Conservation (phyloP, 805 yeast species). For the Monosporozyma yasuniensis region DNA sequence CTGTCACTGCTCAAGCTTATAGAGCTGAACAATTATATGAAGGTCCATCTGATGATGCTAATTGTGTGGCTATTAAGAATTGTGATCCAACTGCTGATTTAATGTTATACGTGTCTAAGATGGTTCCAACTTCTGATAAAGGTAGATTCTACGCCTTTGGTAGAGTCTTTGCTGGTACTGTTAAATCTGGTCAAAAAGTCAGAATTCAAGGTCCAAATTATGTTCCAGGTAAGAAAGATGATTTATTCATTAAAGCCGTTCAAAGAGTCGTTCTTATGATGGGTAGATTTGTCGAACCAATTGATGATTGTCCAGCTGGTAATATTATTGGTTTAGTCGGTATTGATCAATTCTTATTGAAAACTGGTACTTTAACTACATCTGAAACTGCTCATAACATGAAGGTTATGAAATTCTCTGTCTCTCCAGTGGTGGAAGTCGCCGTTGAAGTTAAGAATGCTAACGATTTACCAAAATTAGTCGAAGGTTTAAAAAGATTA, state of each 20-base stretch:
- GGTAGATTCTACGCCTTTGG: constrained; percentile 99
- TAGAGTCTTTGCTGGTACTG: constrained; percentile 99
- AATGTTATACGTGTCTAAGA: constrained; percentile 99
- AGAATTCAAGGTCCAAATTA: constrained; percentile 99
- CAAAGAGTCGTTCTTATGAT: constrained; percentile 99
- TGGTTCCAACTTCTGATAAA: constrained; percentile 99
- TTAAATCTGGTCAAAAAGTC: constrained; percentile 96
- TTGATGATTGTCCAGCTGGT: constrained; percentile 99
- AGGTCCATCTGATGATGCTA: constrained; percentile 93
- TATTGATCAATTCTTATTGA: constrained; percentile 98
- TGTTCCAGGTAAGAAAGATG: constrained; percentile 96
- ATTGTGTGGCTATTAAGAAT: constrained; percentile 87
- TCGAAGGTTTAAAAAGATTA: constrained; percentile 99
- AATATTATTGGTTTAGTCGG: constrained; percentile 99
- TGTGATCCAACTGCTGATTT: constrained; percentile 98
- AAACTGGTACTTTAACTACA: constrained; percentile 98
- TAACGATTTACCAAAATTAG: constrained; percentile 97
- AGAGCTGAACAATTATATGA: constrained; percentile 98
- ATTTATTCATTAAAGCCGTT: constrained; percentile 89
- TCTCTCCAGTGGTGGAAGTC: constrained; percentile 98
- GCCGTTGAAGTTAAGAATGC: constrained; percentile 99
- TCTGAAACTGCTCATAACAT: constrained; percentile 94
- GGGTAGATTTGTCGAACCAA: constrained; percentile 97
- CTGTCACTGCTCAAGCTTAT: constrained; percentile 97
- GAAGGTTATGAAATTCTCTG: constrained; percentile 99